Conservation (phyloP, 2,329 filamentous ascomycete species). For the Calonectria hawksworthii region DNA sequence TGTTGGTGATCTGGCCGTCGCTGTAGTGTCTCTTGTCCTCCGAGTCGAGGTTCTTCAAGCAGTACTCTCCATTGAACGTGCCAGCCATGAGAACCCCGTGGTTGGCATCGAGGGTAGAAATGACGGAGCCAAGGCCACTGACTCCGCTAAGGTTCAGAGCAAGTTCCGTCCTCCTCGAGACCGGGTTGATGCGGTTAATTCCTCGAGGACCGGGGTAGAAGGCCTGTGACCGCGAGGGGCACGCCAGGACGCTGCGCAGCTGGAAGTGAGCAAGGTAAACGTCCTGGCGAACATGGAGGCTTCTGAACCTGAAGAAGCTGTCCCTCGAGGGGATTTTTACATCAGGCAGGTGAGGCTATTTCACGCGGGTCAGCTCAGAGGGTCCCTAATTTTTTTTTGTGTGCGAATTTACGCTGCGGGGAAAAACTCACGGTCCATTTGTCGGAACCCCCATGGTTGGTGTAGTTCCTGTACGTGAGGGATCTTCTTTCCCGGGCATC, state of each 20-base stretch:
- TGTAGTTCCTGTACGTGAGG: slow-evolving; percentile 70
- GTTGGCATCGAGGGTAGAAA: slow-evolving; percentile 66
- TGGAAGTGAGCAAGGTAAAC: slow-evolving; percentile 75
- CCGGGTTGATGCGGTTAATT: slow-evolving; percentile 67
- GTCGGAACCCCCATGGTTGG: slow-evolving; percentile 65
- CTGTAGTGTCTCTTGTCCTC: slow-evolving; percentile 52
- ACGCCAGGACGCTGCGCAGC: slow-evolving; percentile 73
- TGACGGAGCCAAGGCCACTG: slow-evolving; percentile 53
- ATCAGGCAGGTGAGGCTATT: slow-evolving; percentile 38
- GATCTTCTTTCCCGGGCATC: slow-evolving; percentile 63
- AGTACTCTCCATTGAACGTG: slow-evolving; percentile 70
- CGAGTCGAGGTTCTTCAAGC: slow-evolving; percentile 61
- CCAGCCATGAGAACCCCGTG: slow-evolving; percentile 72
- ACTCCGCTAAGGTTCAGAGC: slow-evolving; percentile 60
- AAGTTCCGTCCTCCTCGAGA: slow-evolving; percentile 59
- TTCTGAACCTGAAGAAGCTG: slow-evolving; percentile 71
- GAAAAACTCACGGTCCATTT: slow-evolving; percentile 61
- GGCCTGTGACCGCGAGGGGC: slow-evolving; percentile 66
- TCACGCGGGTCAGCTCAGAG: slow-evolving; percentile 22
- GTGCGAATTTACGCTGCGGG: not conserved
- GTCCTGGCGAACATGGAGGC: slow-evolving; percentile 68
- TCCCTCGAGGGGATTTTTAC: slow-evolving; percentile 54
- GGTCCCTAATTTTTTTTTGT: not conserved
- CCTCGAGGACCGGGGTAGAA: slow-evolving; percentile 69
- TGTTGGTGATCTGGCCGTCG: slow-evolving; percentile 63